Percentiles rank a stretch among this genome's conserved stretches.
Evolutionary conservation across 768 basidiomycete species (phyloP).

Genomic region (Podaxis sp.): DNA sequence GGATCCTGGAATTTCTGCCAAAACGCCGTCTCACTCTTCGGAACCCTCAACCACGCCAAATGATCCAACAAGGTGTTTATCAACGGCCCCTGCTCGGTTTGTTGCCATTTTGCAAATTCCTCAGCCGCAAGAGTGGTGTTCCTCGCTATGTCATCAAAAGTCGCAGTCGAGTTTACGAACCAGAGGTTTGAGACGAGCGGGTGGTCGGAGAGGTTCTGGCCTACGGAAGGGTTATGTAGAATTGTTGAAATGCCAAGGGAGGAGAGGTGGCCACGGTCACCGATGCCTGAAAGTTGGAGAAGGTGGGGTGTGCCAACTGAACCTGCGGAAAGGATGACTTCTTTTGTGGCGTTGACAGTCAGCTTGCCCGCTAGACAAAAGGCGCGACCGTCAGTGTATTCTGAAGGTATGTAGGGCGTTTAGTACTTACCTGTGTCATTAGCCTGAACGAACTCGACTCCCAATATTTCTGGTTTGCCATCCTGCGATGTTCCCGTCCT

Average conservation of each 20-base stretch:
- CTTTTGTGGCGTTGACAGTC: constrained; percentile 10
- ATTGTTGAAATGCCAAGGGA: constrained; percentile 13
- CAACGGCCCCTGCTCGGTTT: constrained; percentile 18
- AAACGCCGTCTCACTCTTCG: constrained; percentile 14
- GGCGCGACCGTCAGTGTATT: neutral
- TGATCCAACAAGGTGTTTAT: constrained; percentile 18
- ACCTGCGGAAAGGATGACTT: constrained; percentile 16
- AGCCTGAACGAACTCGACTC: neutral
- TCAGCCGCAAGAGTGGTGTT: neutral
- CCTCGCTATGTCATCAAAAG: neutral
- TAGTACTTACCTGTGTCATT: neutral
- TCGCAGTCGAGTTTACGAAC: constrained; percentile 1
- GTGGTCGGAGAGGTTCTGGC: constrained; percentile 19
- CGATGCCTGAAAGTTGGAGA: constrained; percentile 21
- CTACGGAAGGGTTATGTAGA: constrained; percentile 17
- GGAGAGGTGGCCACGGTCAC: constrained; percentile 10
- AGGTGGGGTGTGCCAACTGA: constrained; percentile 18
- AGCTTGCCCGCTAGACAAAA: neutral
- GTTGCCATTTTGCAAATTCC: constrained; percentile 9
- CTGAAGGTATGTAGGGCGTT: neutral
- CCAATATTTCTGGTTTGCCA: constrained; percentile 23
- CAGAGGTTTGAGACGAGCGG: constrained; percentile 3
- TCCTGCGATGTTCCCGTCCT: constrained; percentile 16
- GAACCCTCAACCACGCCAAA: constrained; percentile 25
- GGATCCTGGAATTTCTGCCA: constrained; percentile 20